Evolutionary conservation across 2,329 filamentous ascomycete species (phyloP).

Genomic region (Neurospora sp.): DNA sequence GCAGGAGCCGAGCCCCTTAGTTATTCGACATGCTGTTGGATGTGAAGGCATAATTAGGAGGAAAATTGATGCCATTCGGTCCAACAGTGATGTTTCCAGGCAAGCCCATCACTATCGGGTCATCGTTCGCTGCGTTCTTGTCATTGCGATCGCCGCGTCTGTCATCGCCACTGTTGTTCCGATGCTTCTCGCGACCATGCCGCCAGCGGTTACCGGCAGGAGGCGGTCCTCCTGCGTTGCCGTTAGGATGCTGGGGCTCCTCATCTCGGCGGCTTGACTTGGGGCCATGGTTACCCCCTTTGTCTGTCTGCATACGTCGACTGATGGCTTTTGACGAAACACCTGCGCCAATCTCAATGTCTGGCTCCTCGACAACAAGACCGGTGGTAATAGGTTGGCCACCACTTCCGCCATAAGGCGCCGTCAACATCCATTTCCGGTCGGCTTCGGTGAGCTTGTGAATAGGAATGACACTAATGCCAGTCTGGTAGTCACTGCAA

Average conservation of each 20-base stretch:
- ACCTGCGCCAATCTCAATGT: slow-evolving; percentile 96
- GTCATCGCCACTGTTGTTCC: slow-evolving; percentile 15
- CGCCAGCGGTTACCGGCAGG: slow-evolving; percentile 14
- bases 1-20: neutral
- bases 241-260: slow-evolving; percentile 18
- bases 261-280: slow-evolving; percentile 45
- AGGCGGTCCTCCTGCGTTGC: slow-evolving; percentile 14
- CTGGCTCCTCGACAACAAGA: slow-evolving; percentile 89
- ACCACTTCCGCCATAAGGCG: slow-evolving; percentile 86
- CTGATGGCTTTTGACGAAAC: slow-evolving; percentile 87
- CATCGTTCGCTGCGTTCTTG: slow-evolving; percentile 12
- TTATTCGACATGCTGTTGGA: neutral
- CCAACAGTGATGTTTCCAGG: slow-evolving; percentile 35
- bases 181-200: slow-evolving; percentile 15
- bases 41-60: slow-evolving; percentile 32
- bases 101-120: slow-evolving; percentile 27
- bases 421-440: slow-evolving; percentile 92
- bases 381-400: slow-evolving; percentile 71
- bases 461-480: slow-evolving; percentile 89
- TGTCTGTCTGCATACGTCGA: slow-evolving; percentile 59
- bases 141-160: slow-evolving; percentile 20
- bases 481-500: slow-evolving; percentile 90
- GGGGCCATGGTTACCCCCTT: slow-evolving; percentile 54
- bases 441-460: slow-evolving; percentile 89
- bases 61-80: slow-evolving; percentile 40